Percentiles rank a stretch among this genome's conserved stretches.
Conservation (phyloP, 768 basidiomycete genomes). For the Hypholoma fasciculare region DNA sequence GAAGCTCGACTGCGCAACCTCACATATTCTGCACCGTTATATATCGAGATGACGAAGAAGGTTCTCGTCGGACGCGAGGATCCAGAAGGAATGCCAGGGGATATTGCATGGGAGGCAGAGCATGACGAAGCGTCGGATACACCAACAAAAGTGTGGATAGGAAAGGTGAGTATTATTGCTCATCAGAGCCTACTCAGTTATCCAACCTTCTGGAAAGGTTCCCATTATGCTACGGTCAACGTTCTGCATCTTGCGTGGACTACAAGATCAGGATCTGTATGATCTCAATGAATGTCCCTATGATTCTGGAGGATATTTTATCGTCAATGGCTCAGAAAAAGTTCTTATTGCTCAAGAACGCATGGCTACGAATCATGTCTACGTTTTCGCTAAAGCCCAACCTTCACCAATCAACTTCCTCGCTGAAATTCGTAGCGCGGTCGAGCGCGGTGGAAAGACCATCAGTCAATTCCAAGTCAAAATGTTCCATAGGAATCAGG, state of each 20-base stretch:
- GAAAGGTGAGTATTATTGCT: constrained; percentile 62
- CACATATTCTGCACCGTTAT: constrained; percentile 94
- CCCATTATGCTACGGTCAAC: constrained; percentile 97
- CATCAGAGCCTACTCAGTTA: constrained; percentile 1
- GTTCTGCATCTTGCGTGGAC: constrained; percentile 86
- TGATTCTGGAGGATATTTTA: constrained; percentile 98
- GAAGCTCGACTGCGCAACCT: constrained; percentile 93
- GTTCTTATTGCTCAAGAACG: constrained; percentile 99
- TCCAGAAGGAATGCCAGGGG: constrained; percentile 77
- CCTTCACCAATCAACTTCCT: constrained; percentile 95
- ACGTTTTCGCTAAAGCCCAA: constrained; percentile 97
- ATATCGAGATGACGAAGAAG: constrained; percentile 92
- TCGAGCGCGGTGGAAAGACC: constrained; percentile 98
- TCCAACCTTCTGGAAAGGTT: constrained; percentile 52
- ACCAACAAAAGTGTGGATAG: constrained; percentile 87
- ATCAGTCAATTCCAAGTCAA: constrained; percentile 98
- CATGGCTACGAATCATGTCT: constrained; percentile 99
- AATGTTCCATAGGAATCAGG: constrained; percentile 89
- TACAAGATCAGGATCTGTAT: constrained; percentile 80
- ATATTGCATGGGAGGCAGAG: constrained; percentile 75
- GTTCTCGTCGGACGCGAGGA: constrained; percentile 81
- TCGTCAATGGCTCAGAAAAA: constrained; percentile 99
- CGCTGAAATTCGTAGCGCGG: constrained; percentile 95
- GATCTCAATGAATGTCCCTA: constrained; percentile 98
- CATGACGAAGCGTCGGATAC: constrained; percentile 62